Percentiles rank a stretch among this genome's conserved stretches.
These are phyloP conservation scores for Colletotrichum gloeosporioides DNA, from an alignment of 2,329 filamentous ascomycete species.

Conservation along the genomic window DNA sequence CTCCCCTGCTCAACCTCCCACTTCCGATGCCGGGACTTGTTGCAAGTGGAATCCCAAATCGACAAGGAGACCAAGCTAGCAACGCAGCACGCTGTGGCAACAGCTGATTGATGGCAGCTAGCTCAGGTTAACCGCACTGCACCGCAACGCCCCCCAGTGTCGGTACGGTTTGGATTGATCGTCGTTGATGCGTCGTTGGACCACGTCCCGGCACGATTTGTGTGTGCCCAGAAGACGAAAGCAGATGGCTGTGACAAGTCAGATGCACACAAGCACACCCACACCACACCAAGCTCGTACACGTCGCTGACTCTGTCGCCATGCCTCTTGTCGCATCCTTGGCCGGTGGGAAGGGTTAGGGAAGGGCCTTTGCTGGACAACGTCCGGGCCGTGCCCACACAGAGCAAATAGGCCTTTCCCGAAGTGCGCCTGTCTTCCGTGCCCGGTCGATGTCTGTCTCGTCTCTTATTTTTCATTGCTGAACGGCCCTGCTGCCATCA, in stretches of 20 bases:
- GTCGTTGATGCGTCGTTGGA: constrained; percentile 8
- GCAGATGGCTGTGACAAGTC: constrained; percentile 17
- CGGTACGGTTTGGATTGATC: constrained; percentile 2
- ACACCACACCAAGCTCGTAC: constrained; percentile 19
- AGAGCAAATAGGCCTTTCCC: constrained; percentile 3
- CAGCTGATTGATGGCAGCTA: constrained; percentile 11
- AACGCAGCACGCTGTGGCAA: constrained; percentile 18
- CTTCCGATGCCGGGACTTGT: background rate
- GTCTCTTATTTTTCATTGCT: background rate
- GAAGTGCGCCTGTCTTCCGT: constrained; percentile 16
- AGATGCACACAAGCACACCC: constrained; percentile 17
- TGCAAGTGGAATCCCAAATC: background rate
- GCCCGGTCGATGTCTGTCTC: constrained; percentile 18
- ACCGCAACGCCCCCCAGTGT: background rate
- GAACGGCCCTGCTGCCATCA: constrained; percentile 1
- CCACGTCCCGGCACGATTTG: constrained; percentile 7
- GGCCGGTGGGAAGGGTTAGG: background rate
- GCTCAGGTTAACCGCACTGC: background rate
- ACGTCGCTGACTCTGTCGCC: constrained; percentile 17
- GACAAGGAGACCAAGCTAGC: background rate
- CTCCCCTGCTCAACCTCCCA: background rate
- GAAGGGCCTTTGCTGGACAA: constrained; percentile 7
- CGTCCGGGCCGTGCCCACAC: constrained; percentile 13
- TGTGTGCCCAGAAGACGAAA: background rate
- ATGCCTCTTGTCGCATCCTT: constrained; percentile 12